Percentiles rank a stretch among this genome's conserved stretches.
Conservation (phyloP, 2,329 filamentous ascomycete species). For the Calonectria hongkongensis region DNA sequence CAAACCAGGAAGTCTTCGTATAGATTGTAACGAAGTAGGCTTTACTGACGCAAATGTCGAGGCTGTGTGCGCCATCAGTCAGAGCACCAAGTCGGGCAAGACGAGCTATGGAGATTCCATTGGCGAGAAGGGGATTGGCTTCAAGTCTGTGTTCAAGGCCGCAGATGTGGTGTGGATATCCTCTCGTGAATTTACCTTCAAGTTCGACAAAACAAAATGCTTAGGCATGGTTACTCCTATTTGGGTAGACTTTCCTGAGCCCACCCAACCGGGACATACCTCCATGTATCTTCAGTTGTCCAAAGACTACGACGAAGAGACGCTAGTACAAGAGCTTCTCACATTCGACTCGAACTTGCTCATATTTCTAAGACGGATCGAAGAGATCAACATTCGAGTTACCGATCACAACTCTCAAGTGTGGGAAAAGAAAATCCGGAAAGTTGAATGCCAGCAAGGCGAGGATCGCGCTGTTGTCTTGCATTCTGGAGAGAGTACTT, state of each 20-base stretch:
- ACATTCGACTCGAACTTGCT: background rate
- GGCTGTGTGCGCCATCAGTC: background rate
- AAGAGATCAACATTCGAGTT: background rate
- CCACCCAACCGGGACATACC: background rate
- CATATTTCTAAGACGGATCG: background rate
- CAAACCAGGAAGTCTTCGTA: background rate
- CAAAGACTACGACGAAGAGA: background rate
- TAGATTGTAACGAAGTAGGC: background rate
- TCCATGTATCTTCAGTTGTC: background rate
- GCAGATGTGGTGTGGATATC: conserved; percentile 8
- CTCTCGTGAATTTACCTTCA: background rate
- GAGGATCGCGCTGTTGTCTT: background rate
- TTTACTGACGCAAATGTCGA: background rate
- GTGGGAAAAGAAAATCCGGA: background rate
- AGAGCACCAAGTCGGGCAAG: conserved; percentile 1
- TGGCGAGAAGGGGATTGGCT: conserved; percentile 1
- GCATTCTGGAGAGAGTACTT: background rate
- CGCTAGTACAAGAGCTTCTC: background rate
- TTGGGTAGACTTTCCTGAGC: background rate
- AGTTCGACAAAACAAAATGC: background rate
- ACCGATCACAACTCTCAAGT: background rate
- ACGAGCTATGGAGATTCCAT: background rate
- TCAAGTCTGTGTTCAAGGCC: background rate
- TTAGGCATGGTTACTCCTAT: background rate
- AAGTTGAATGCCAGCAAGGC: background rate